phyloP scores from a whole-genome alignment of 768 basidiomycete genomes.

The Sutorius australiensis region DNA sequence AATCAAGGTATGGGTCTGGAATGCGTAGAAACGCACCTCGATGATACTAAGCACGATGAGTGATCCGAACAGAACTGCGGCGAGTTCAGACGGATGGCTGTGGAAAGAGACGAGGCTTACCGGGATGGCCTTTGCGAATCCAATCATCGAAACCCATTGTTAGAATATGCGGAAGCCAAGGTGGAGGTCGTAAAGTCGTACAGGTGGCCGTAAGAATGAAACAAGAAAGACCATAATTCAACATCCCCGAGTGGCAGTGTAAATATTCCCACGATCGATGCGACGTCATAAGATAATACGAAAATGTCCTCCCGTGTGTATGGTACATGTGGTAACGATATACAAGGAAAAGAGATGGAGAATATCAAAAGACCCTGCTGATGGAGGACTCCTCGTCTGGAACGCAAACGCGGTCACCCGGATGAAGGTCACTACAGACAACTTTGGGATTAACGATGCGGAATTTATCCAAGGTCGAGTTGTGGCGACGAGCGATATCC shows the following conservation, averaged over 20 bases:
- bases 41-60: slow-evolving; percentile 58
- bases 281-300: slow-evolving; percentile 21
- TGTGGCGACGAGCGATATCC: slow-evolving; percentile 50
- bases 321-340: slow-evolving; percentile 19
- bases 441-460: slow-evolving; percentile 50
- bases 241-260: slow-evolving; percentile 25
- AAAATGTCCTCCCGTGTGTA: slow-evolving; percentile 6
- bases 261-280: slow-evolving; percentile 7
- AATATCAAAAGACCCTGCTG: slow-evolving; percentile 24
- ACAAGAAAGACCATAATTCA: slow-evolving; percentile 15
- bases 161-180: slow-evolving; percentile 6
- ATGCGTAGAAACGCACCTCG: slow-evolving; percentile 41
- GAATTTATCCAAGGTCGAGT: slow-evolving; percentile 49
- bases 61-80: slow-evolving; percentile 53
- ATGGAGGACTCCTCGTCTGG: slow-evolving; percentile 41
- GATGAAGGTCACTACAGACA: slow-evolving; percentile 54
- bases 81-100: neutral
- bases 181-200: slow-evolving; percentile 28
- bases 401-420: slow-evolving; percentile 58
- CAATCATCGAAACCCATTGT: slow-evolving; percentile 38
- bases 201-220: slow-evolving; percentile 16
- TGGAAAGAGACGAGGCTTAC: slow-evolving; percentile 33
- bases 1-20: neutral
- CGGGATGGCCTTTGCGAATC: slow-evolving; percentile 52
- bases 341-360: slow-evolving; percentile 2